A percentile compares a stretch with the other conserved stretches of the same genome.
phyloP scores from a whole-genome alignment of 106 monocot genomes.

The Allium sativum region DNA sequence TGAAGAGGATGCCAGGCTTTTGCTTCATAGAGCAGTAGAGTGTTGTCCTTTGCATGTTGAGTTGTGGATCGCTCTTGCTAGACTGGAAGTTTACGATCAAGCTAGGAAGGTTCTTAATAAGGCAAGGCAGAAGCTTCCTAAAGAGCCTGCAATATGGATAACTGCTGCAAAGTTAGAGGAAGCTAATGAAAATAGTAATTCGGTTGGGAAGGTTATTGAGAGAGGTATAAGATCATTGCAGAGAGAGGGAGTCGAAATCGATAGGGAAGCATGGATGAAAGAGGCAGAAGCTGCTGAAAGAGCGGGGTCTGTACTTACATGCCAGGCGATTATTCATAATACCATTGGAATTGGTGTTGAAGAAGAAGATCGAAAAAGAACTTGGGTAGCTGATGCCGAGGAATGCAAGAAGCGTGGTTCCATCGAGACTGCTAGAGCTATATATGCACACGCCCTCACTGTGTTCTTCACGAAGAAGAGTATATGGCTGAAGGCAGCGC shows the following conservation, averaged over 20 bases:
- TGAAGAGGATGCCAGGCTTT: slow-evolving; percentile 86
- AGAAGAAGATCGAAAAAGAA: slow-evolving; percentile 88
- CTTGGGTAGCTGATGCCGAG: slow-evolving; percentile 99
- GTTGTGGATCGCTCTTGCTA: slow-evolving; percentile 92
- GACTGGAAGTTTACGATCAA: slow-evolving; percentile 88
- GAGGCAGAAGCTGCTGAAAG: slow-evolving; percentile 92
- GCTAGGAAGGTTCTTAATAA: slow-evolving; percentile 89
- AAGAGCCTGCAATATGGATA: slow-evolving; percentile 95
- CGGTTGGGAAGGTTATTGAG: slow-evolving; percentile 85
- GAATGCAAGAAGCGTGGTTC: slow-evolving; percentile 97
- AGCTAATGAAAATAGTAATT: slow-evolving; percentile 68
- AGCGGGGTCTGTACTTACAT: slow-evolving; percentile 80
- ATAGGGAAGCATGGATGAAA: slow-evolving; percentile 88
- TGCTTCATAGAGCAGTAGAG: slow-evolving; percentile 92
- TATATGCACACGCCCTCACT: slow-evolving; percentile 75
- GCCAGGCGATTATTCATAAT: slow-evolving; percentile 78
- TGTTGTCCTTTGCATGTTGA: slow-evolving; percentile 96
- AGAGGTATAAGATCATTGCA: slow-evolving; percentile 79
- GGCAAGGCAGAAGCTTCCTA: slow-evolving; percentile 78
- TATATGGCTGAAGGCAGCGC: slow-evolving; percentile 98
- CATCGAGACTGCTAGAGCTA: slow-evolving; percentile 90
- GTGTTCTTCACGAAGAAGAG: slow-evolving; percentile 90
- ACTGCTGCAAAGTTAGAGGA: slow-evolving; percentile 98
- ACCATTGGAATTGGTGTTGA: slow-evolving; percentile 90
- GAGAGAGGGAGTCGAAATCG: slow-evolving; percentile 77